phyloP scores from a whole-genome alignment of 2,329 filamentous ascomycete species.

The Penicillium janthinellum region DNA sequence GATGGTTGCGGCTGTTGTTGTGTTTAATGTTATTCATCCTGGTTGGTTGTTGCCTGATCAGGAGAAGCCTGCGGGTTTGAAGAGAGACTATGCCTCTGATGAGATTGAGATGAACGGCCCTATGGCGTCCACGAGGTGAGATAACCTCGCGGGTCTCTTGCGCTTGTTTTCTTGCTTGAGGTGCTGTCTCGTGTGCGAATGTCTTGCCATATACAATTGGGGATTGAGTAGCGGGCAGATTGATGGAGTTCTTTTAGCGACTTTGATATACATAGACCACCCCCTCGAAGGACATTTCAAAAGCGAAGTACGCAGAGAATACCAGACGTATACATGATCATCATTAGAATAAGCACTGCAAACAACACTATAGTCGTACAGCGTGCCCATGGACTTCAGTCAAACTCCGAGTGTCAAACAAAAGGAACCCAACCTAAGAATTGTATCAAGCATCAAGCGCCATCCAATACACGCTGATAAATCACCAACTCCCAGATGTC shows the following conservation, averaged over 20 bases:
- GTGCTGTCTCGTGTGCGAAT: neutral
- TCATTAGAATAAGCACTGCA: neutral
- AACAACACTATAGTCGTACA: neutral
- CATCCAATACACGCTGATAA: constrained; percentile 2
- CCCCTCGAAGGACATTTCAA: neutral
- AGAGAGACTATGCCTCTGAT: constrained; percentile 14
- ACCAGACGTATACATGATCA: neutral
- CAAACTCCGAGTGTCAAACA: neutral
- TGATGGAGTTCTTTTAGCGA: neutral
- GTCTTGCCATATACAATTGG: neutral
- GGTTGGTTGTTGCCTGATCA: constrained; percentile 40
- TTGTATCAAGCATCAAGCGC: neutral
- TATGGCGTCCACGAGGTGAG: neutral
- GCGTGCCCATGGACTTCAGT: neutral
- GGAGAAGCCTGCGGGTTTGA: constrained; percentile 11
- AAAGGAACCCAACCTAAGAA: neutral
- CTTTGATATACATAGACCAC: constrained; percentile 1
- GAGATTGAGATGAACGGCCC: constrained; percentile 16
- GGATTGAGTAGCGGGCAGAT: neutral
- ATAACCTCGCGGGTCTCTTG: neutral
- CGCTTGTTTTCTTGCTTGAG: neutral
- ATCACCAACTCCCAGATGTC: neutral
- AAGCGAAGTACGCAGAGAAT: neutral
- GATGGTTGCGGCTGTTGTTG: constrained; percentile 50
- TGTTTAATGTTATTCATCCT: constrained; percentile 52